A percentile compares a stretch with the other conserved stretches of the same genome.
These are phyloP conservation scores for Aspergillus pseudoglaucus DNA, from an alignment of 2,329 filamentous ascomycete species.

Conservation along the genomic window DNA sequence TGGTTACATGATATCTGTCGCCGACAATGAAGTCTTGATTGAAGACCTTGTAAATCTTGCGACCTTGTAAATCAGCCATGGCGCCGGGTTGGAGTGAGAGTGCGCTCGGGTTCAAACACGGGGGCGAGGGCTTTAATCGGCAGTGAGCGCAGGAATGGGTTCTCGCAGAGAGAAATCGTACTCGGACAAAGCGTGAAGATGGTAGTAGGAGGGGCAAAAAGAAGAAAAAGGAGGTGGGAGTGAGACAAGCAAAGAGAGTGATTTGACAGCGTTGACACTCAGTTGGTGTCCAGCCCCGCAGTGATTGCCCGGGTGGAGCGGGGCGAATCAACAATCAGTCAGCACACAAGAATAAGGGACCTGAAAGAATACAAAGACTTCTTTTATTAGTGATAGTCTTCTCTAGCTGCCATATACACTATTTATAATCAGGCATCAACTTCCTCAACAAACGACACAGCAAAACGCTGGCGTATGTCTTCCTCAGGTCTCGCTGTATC, in stretches of 20 bases:
- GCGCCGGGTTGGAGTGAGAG: neutral
- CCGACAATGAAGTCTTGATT: slow-evolving; percentile 99
- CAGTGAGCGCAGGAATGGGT: neutral
- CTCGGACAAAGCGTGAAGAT: neutral
- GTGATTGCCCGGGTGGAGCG: neutral
- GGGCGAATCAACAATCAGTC: too few species aligned
- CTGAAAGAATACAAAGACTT: too few species aligned
- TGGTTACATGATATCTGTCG: slow-evolving; percentile 96
- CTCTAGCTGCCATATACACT: too few species aligned
- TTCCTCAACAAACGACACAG: too few species aligned
- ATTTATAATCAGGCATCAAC: too few species aligned
- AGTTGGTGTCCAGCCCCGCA: neutral
- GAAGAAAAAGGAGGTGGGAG: slow-evolving; percentile 3
- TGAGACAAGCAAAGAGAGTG: slow-evolving; percentile 4
- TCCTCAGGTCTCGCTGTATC: too few species aligned
- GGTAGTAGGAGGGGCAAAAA: slow-evolving; percentile 2
- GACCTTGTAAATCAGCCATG: slow-evolving; percentile 59
- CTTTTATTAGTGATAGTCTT: too few species aligned
- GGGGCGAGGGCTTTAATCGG: neutral
- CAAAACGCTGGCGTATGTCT: too few species aligned
- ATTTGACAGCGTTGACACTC: slow-evolving; percentile 12
- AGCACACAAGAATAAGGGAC: too few species aligned
- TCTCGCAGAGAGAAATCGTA: neutral
- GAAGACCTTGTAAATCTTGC: slow-evolving; percentile 98
- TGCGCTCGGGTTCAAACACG: neutral